Evolutionary conservation across 306 rosid genomes (phyloP), one percentile per base, ranked within the genome.

Genomic region (Ziziphus jujuba): DNA sequence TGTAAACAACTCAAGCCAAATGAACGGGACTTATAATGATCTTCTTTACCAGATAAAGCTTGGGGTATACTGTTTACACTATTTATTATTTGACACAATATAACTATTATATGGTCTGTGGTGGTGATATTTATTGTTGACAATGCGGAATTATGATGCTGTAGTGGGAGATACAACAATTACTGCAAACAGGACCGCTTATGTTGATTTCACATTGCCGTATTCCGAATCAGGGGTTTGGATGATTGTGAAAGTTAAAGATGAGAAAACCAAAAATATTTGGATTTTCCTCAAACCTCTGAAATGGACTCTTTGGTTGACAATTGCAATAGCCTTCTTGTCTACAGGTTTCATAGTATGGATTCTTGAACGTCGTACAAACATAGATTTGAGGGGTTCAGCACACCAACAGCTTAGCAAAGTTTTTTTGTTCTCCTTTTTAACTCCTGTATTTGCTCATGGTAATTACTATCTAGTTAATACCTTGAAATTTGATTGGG

Each of bases 241-340:
- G 6, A 80, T 84, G 85, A 20, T 78, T 0, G 85, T 81, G 34
- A 63, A 53, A 21, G 58, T 69, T 38, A 67, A 78, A 67, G 62
- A 47, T 20, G 73, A 61, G 24, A 47, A 28, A 19, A 67, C 53
- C 0, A 56, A 33, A 9, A 72, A 67, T 40, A 69, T 81, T 14
- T 78, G 89, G 89, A 69, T 84, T 51, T 84, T 84, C 71, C 47
- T 81, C 24, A 75, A 75, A 63, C 84, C 89, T 0, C 38, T 81
- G 23, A 81, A 80, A 51, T 71, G 44, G 75, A 65, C 51, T 50
- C 84, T 75, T 33, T 84, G 86, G 89, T 43, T 81, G 17, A 58
- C 81, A 14, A 70, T 35, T 12, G 57, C 45, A 3, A 66, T 5
- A 36, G 77, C 70, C 13, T 73, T 72, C 31, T 20, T 79, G 44